These are phyloP conservation scores for Syncephalis plumigaleata DNA, from an alignment of 371 early-diverging fungal species.

Conservation along the genomic window DNA sequence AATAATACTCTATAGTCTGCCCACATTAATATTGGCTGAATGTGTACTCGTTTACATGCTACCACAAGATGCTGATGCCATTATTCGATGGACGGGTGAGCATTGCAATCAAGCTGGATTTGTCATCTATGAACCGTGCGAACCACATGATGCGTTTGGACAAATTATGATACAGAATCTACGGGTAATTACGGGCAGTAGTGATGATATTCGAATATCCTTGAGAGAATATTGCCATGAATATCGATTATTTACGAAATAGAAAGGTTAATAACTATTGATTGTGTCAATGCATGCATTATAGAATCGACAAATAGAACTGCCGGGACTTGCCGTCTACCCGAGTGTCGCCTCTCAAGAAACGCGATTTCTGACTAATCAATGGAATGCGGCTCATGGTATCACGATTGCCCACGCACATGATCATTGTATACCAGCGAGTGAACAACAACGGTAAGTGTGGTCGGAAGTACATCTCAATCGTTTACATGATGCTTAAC, in stretches of 20 bases:
- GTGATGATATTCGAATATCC: not conserved
- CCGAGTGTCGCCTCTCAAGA: conserved; percentile 53
- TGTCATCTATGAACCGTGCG: conserved; percentile 77
- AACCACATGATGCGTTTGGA: conserved; percentile 83
- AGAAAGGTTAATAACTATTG: no score
- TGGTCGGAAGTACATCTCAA: no score
- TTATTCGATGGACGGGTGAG: conserved; percentile 50
- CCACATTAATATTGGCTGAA: conserved; percentile 82
- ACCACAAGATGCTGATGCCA: conserved; percentile 36
- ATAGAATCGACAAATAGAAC: conserved; percentile 38
- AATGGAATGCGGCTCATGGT: conserved; percentile 45
- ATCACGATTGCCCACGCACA: conserved; percentile 56
- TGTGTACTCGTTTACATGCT: conserved; percentile 81
- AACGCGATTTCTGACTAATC: conserved; percentile 30
- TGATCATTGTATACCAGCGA: conserved; percentile 20
- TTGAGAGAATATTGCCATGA: no score
- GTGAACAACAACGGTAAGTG: conserved; percentile 32
- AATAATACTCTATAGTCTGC: conserved; percentile 19
- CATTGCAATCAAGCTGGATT: conserved; percentile 30
- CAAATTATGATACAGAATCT: conserved; percentile 78
- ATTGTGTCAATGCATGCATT: no score
- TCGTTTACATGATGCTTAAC: no score
- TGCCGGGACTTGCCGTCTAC: conserved; percentile 55
- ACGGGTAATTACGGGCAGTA: conserved; percentile 14
- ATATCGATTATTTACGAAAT: no score